Percentiles rank a stretch among this genome's conserved stretches.
Conservation (phyloP, 345 rosid species). For the Viola odorata region DNA sequence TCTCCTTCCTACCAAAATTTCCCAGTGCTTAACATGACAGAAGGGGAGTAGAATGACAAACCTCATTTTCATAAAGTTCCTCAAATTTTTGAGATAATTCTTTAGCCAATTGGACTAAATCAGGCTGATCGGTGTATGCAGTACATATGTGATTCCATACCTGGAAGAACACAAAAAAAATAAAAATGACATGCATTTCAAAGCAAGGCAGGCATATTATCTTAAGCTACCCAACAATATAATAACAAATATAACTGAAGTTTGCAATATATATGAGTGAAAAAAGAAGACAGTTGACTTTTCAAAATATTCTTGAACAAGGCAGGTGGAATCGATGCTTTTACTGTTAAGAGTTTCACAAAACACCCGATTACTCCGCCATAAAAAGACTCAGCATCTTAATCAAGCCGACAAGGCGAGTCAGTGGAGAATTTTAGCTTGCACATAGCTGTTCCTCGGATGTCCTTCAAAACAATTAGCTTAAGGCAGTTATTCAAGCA, state of each 20-base stretch:
- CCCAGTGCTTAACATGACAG: too few species aligned
- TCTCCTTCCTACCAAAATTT: too few species aligned
- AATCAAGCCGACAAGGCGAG: too few species aligned
- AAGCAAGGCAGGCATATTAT: neutral
- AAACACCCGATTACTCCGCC: too few species aligned
- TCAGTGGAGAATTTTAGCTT: too few species aligned
- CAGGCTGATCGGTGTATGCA: slow-evolving; percentile 29
- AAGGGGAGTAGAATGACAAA: slow-evolving; percentile 1
- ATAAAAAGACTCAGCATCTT: too few species aligned
- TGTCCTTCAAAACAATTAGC: neutral
- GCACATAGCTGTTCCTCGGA: too few species aligned
- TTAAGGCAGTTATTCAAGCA: neutral
- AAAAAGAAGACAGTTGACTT: neutral
- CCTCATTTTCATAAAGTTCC: slow-evolving; percentile 28
- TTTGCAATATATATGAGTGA: neutral
- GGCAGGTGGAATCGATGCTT: too few species aligned
- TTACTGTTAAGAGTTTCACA: too few species aligned
- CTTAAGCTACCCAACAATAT: neutral
- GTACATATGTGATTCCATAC: slow-evolving; percentile 31
- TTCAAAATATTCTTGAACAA: neutral
- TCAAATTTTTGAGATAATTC: slow-evolving; percentile 31
- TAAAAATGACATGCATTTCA: neutral
- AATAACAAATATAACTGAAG: neutral
- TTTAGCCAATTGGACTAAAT: slow-evolving; percentile 26
- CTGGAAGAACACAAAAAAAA: slow-evolving; percentile 18